These are phyloP conservation scores for Quercus agrifolia DNA, from an alignment of 306 rosid genomes.

Conservation along the genomic window DNA sequence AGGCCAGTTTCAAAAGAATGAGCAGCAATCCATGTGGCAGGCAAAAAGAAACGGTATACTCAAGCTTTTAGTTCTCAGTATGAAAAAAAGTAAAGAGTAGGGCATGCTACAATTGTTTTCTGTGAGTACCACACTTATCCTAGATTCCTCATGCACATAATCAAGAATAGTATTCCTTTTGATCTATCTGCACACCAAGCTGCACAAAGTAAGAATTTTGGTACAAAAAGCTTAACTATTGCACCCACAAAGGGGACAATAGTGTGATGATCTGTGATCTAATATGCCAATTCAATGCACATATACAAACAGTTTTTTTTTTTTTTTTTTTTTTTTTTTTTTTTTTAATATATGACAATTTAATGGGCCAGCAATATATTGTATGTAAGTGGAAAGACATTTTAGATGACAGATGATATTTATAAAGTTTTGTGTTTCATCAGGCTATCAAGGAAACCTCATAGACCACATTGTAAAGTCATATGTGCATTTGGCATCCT, in stretches of 20 bases:
- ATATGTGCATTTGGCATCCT: background rate
- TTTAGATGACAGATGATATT: constrained; percentile 1
- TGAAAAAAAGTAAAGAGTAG: constrained; percentile 1
- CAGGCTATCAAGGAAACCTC: background rate
- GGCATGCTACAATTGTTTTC: constrained; percentile 4
- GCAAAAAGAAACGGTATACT: constrained; percentile 26
- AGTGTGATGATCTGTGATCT: too few relatives aligned
- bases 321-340: too few relatives aligned
- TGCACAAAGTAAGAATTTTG: too few relatives aligned
- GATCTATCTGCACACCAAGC: too few relatives aligned
- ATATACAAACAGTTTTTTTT: too few relatives aligned
- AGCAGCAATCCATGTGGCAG: constrained; percentile 35
- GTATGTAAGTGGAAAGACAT: background rate
- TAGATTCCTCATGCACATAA: background rate
- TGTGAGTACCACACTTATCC: background rate
- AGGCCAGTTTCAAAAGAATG: background rate
- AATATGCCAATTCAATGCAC: too few relatives aligned
- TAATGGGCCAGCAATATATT: constrained; percentile 15
- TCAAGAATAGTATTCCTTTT: too few relatives aligned
- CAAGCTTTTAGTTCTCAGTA: constrained; percentile 8
- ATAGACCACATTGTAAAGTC: background rate
- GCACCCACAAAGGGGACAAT: too few relatives aligned
- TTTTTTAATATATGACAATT: background rate
- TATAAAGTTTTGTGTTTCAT: constrained; percentile 5
- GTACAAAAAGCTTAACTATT: too few relatives aligned